Evolutionary conservation across 1,284 basidiomycete genomes (phyloP).

Genomic region (Porodaedalea pini): DNA sequence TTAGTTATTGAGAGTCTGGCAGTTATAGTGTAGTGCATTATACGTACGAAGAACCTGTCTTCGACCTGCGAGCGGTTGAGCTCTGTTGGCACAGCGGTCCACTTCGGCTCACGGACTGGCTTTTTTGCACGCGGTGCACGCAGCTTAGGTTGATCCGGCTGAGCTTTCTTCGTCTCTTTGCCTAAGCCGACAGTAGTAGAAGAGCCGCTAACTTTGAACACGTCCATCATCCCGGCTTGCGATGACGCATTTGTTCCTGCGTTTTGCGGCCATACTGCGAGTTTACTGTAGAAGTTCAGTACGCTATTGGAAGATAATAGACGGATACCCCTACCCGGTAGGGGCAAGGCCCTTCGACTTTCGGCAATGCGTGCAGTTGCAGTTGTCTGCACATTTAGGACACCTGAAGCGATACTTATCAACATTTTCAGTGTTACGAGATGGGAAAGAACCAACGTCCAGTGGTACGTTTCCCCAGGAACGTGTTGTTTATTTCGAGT

Average conservation of each 20-base stretch:
- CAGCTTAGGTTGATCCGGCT: not conserved
- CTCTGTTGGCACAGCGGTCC: constrained; percentile 46
- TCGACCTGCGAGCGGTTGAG: constrained; percentile 48
- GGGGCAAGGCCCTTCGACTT: constrained; percentile 57
- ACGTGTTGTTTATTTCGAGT: constrained; percentile 33
- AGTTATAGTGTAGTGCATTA: not conserved
- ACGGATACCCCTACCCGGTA: constrained; percentile 44
- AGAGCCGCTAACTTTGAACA: not conserved
- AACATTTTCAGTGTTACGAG: not conserved
- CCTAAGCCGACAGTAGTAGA: constrained; percentile 32
- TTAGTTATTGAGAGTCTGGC: not conserved
- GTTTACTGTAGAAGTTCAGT: constrained; percentile 17
- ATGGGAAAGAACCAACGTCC: constrained; percentile 42
- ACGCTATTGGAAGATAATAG: constrained; percentile 27
- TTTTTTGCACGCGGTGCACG: constrained; percentile 23
- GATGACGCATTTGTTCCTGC: not conserved
- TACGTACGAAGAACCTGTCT: constrained; percentile 44
- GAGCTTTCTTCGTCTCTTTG: constrained; percentile 29
- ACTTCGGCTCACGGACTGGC: constrained; percentile 34
- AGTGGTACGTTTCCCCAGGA: constrained; percentile 43
- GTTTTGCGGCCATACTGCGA: not conserved
- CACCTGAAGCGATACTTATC: constrained; percentile 43
- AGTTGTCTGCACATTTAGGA: constrained; percentile 59
- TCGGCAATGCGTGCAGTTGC: constrained; percentile 63
- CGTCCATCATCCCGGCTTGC: not conserved